Percentiles rank a stretch among this genome's conserved stretches.
phyloP scores from a whole-genome alignment of 2,329 filamentous ascomycete species.

The Corynespora cassiicola region DNA sequence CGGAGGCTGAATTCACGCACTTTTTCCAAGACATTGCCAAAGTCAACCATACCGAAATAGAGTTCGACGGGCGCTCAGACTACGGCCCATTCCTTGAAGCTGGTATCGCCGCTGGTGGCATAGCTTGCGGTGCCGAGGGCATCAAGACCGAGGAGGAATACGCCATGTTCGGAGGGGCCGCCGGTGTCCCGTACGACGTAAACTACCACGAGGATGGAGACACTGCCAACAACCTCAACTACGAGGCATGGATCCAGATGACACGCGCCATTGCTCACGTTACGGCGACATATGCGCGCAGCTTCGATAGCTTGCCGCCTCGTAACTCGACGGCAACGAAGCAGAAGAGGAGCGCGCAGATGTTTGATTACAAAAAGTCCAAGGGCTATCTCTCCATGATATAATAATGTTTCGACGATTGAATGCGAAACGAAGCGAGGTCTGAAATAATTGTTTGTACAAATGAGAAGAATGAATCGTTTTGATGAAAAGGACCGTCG shows the following conservation, averaged over 20 bases:
- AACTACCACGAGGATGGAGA: slow-evolving; percentile 65
- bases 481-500: too few species aligned
- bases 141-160: slow-evolving; percentile 74
- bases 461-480: too few species aligned
- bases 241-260: slow-evolving; percentile 62
- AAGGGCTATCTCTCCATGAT: slow-evolving; percentile 30
- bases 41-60: slow-evolving; percentile 65
- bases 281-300: slow-evolving; percentile 41
- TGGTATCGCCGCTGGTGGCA: slow-evolving; percentile 76
- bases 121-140: slow-evolving; percentile 79
- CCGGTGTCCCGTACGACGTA: slow-evolving; percentile 62
- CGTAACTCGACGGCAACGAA: slow-evolving; percentile 29
- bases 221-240: slow-evolving; percentile 60
- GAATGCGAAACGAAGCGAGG: too few species aligned
- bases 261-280: slow-evolving; percentile 65
- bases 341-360: slow-evolving; percentile 23
- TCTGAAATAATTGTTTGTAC: too few species aligned
- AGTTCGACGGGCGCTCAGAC: slow-evolving; percentile 80
- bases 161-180: slow-evolving; percentile 72
- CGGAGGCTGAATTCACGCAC: slow-evolving; percentile 64
- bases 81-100: slow-evolving; percentile 78
- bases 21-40: slow-evolving; percentile 37
- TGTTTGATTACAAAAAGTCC: slow-evolving; percentile 25
- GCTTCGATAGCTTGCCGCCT: slow-evolving; percentile 38
- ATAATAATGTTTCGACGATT: too few species aligned